phyloP scores from a whole-genome alignment of 345 rosid genomes.

The Gossypium arboreum region DNA sequence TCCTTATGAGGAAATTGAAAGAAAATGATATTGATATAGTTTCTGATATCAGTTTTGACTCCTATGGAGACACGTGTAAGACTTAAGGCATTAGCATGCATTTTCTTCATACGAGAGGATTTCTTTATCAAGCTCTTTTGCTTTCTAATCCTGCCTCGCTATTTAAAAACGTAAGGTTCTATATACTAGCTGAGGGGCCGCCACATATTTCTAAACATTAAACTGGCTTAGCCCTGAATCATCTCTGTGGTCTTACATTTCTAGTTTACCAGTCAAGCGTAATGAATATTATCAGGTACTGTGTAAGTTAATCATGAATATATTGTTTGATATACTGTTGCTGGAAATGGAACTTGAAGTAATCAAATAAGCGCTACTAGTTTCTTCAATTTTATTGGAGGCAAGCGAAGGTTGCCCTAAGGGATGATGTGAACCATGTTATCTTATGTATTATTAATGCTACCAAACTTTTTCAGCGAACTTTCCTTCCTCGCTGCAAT shows the following conservation, averaged over 20 bases:
- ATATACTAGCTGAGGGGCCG: not conserved
- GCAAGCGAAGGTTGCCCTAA: not conserved
- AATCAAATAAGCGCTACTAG: not conserved
- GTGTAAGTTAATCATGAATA: not conserved
- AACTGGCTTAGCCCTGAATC: not conserved
- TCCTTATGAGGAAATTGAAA: slow-evolving; percentile 1
- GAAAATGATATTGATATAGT: not conserved
- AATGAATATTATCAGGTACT: not conserved
- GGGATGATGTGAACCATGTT: not conserved
- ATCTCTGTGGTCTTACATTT: not conserved
- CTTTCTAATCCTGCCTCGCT: not conserved
- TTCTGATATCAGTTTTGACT: not conserved
- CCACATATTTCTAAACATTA: not conserved
- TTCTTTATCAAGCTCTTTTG: not conserved
- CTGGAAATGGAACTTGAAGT: not conserved
- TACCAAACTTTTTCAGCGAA: not conserved
- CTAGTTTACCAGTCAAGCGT: not conserved
- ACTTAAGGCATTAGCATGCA: not conserved
- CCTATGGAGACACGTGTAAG: not conserved
- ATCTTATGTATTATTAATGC: not conserved
- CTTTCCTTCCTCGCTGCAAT: too few species aligned
- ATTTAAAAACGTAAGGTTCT: not conserved
- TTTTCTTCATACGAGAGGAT: not conserved
- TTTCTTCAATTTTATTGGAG: not conserved
- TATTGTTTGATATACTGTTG: not conserved